Percentiles rank a stretch among this genome's conserved stretches.
Conservation (phyloP, 106 monocot species). For the Phalaenopsis aphrodite region DNA sequence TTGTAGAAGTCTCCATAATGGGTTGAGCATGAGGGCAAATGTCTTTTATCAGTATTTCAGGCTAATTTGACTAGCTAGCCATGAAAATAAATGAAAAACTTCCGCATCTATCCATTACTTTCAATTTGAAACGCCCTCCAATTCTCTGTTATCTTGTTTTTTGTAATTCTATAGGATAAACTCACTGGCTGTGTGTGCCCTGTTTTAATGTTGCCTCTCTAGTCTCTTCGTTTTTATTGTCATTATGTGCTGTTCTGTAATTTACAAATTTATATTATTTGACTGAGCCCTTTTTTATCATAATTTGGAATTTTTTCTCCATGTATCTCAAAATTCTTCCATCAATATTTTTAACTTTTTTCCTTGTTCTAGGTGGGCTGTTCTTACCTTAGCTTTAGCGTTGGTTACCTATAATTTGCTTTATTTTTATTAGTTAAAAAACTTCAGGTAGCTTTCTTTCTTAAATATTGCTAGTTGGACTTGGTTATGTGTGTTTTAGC, state of each 20-base stretch:
- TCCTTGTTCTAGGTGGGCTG: not conserved
- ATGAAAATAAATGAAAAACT: not conserved
- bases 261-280: not conserved
- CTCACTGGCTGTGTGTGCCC: not conserved
- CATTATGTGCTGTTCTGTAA: not conserved
- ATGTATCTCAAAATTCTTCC: not conserved
- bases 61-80: not conserved
- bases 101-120: not conserved
- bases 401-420: not conserved
- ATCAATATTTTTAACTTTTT: not conserved
- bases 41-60: not conserved
- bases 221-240: not conserved
- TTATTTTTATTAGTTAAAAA: not conserved
- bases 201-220: not conserved
- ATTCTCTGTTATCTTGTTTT: not conserved
- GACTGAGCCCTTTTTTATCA: not conserved
- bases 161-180: not conserved
- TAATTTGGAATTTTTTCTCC: not conserved
- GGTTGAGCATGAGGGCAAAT: not conserved
- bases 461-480: too few species aligned
- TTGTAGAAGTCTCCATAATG: not conserved
- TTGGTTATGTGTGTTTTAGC: not conserved
- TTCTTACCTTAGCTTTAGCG: not conserved
- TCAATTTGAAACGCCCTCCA: not conserved
- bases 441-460: not conserved